Evolutionary conservation across 73 alveolate genomes (phyloP).

Genomic region (Paramecium sexaurelia): DNA sequence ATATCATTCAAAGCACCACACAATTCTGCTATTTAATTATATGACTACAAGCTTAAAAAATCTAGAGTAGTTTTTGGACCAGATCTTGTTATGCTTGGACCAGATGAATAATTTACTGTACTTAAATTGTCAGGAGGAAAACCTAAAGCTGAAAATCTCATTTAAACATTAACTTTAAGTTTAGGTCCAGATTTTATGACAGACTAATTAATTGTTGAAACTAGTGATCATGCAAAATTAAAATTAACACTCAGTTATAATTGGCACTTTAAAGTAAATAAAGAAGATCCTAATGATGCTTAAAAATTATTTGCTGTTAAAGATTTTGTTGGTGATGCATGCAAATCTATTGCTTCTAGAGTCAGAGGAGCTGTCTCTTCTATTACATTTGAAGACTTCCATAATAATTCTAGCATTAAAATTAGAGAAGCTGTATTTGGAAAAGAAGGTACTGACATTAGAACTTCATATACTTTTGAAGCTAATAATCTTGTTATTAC

Average conservation of each 20-base stretch:
- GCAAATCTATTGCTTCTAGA: slow-evolving; percentile 85
- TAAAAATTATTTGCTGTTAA: slow-evolving; percentile 74
- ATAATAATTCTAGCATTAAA: slow-evolving; percentile 71
- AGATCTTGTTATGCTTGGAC: slow-evolving; percentile 82
- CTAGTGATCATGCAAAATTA: slow-evolving; percentile 87
- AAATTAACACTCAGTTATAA: slow-evolving; percentile 74
- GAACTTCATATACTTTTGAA: slow-evolving; percentile 64
- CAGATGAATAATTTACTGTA: slow-evolving; percentile 84
- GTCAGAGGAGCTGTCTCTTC: slow-evolving; percentile 84
- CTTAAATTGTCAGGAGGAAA: slow-evolving; percentile 76
- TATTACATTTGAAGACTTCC: slow-evolving; percentile 78
- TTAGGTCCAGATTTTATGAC: slow-evolving; percentile 85
- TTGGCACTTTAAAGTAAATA: slow-evolving; percentile 79
- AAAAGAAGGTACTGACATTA: slow-evolving; percentile 66
- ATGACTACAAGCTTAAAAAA: slow-evolving; percentile 74
- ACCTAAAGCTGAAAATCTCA: slow-evolving; percentile 76
- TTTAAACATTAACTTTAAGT: slow-evolving; percentile 66
- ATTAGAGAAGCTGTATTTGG: slow-evolving; percentile 79
- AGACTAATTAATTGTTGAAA: slow-evolving; percentile 80
- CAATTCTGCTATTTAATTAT: slow-evolving; percentile 81
- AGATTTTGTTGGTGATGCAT: slow-evolving; percentile 88
- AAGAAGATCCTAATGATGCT: slow-evolving; percentile 62
- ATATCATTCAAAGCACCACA: slow-evolving; percentile 83
- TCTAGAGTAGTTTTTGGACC: slow-evolving; percentile 87
- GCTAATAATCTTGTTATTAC: slow-evolving; percentile 76